Evolutionary conservation across 1,284 basidiomycete genomes (phyloP), one percentile per base, ranked within the genome.

Genomic region (Fomitopsis pinicola): DNA sequence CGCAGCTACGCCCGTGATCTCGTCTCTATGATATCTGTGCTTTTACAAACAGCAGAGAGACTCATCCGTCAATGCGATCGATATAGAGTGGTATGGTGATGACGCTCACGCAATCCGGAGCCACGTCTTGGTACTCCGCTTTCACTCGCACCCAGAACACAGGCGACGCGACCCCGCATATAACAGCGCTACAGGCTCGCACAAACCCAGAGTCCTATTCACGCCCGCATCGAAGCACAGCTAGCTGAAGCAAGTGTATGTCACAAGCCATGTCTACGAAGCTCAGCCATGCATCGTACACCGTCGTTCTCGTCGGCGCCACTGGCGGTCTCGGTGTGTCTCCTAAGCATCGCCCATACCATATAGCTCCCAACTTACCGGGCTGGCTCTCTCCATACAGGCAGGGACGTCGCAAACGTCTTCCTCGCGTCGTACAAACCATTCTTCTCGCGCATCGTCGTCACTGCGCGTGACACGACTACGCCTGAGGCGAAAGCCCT

Each of bases 311-410:
- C 61, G 64, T 66, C 45, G 72, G 72, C 26, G 69, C 67, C 9
- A 71, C 72, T 19, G 72, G 72, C 15, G 42, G 59, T 19, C 67
- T 73, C 8, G 72, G 72, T 73, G 40, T 19, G 71, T 62, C 6
- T 17, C 45, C 12, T 53, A n/a, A 26, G 9, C 5, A 2, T 57
- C 35, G 22, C 12, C 30, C 48, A 17, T 33, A 3, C 45, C 45
- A 46, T 17, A 44, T 17, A 10, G 6, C 5, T 30, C 48, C 3
- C 6, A 33, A 28, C 30, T 7, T 22, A 4, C 22, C 8, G 12
- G 22, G 22, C 26, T 30, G 4, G 6, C 28, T 7, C 5, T 4
- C 12, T 15, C 15, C 22, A 40, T 40, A 22, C 42, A 69, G 67
- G 66, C 42, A 61, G 52, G 22, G 58, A 63, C 2, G 60, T 69